These are phyloP conservation scores for Phaffomyces antillensis DNA, from an alignment of 805 yeast genomes.

Conservation along the genomic window DNA sequence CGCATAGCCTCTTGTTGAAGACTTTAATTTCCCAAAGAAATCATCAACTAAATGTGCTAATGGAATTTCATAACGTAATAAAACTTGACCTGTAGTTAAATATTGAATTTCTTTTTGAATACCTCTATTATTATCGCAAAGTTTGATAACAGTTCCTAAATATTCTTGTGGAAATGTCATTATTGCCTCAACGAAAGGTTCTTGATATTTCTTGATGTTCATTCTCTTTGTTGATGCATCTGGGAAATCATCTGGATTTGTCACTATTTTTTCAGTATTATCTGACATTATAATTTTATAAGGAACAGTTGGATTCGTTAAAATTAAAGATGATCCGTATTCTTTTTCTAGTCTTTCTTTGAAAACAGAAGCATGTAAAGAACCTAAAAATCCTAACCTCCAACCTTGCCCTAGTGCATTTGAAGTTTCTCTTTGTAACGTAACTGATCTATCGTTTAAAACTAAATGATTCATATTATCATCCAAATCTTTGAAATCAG, in stretches of 20 bases:
- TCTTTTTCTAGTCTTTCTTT: slow-evolving; percentile 88
- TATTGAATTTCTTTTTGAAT: slow-evolving; percentile 73
- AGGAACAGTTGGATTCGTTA: slow-evolving; percentile 96
- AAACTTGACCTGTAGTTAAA: slow-evolving; percentile 71
- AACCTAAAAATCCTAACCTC: slow-evolving; percentile 93
- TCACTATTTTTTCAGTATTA: slow-evolving; percentile 57
- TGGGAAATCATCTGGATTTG: slow-evolving; percentile 93
- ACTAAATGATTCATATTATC: slow-evolving; percentile 86
- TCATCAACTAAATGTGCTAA: slow-evolving; percentile 89
- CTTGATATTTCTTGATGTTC: slow-evolving; percentile 51
- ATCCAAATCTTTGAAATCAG: slow-evolving; percentile 81
- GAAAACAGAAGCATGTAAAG: slow-evolving; percentile 91
- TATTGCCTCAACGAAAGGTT: slow-evolving; percentile 84
- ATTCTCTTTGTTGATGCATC: slow-evolving; percentile 35
- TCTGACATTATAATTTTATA: slow-evolving; percentile 66
- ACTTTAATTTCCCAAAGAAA: slow-evolving; percentile 88
- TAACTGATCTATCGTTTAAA: slow-evolving; percentile 86
- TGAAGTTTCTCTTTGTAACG: slow-evolving; percentile 83
- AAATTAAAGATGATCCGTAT: slow-evolving; percentile 85
- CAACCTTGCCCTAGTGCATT: slow-evolving; percentile 96
- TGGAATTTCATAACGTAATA: slow-evolving; percentile 75
- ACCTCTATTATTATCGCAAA: slow-evolving; percentile 83
- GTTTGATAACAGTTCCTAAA: slow-evolving; percentile 75
- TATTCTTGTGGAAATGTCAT: slow-evolving; percentile 91
- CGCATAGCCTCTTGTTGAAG: slow-evolving; percentile 87